These are phyloP conservation scores for Lecanosticta acicola DNA, from an alignment of 2,329 filamentous ascomycete species.

Conservation along the genomic window DNA sequence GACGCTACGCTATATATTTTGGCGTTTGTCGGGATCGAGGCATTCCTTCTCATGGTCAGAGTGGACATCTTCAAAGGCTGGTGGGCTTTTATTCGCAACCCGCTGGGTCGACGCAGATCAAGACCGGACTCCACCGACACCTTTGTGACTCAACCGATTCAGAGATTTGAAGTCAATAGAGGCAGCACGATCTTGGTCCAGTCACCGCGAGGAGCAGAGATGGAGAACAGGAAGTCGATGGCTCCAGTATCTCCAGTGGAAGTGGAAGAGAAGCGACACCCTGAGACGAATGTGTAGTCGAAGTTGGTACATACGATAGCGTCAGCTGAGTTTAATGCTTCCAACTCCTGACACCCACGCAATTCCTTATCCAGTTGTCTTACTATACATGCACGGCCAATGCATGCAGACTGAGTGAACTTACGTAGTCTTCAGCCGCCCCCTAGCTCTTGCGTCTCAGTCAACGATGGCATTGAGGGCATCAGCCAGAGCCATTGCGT, in stretches of 20 bases:
- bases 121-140: neutral
- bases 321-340: neutral
- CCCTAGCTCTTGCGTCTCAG: too few species aligned
- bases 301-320: neutral
- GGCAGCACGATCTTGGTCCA: neutral
- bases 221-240: neutral
- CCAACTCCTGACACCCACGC: too few species aligned
- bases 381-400: too few species aligned
- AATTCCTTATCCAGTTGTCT: too few species aligned
- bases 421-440: too few species aligned
- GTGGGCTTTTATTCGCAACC: slow-evolving; percentile 12
- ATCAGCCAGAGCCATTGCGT: too few species aligned
- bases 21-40: slow-evolving; percentile 22
- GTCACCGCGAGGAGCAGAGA: neutral
- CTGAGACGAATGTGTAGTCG: neutral
- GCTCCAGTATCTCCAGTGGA: neutral
- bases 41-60: slow-evolving; percentile 22
- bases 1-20: slow-evolving; percentile 24
- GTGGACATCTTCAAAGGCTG: slow-evolving; percentile 20
- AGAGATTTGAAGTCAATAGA: neutral
- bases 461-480: too few species aligned
- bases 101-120: slow-evolving; percentile 8
- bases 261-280: neutral
- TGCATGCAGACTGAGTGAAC: too few species aligned
- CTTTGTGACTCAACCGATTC: neutral